Base-by-base conservation (phyloP, 2,329 filamentous ascomycete genomes). In the Neonectria hederae region DNA sequence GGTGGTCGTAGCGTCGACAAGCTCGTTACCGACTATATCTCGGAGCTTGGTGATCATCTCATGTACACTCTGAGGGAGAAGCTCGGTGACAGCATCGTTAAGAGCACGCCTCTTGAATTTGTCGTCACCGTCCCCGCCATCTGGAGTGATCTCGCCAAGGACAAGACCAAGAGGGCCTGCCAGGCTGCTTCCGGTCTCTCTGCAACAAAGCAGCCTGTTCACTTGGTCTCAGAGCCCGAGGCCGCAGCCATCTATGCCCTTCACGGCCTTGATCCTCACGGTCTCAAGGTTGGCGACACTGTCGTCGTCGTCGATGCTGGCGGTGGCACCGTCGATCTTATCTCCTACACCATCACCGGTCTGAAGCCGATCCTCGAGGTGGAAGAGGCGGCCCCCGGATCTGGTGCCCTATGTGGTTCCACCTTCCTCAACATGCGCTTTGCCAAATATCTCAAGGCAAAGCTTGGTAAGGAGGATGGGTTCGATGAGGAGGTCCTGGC, bases 71-170 rank as follows among this genome's bases (percentile, higher is more conserved):
- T 87, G 5, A 73, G 77, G 5, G 70, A 79, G 51, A 81, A 82
- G 54, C 75, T 86, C 2, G 82, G 83, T 3, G 72, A 75, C 5
- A 77, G 75, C 2, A 78, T 83, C 22, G 69, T 85, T 26, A 76
- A 76, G 5, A 79, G 69, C 48, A 84, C 76, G 0, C 76, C 80
- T 1, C 74, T 85, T 6, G 79, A 86, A 58, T 85, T 86, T 54
- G 80, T 87, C 48, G 72, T 87, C 48, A 86, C 85, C 0, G 84
- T 87, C 0, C 86, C 86, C 1, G 84, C 85, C 6, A 83, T 87
- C 7, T 88, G 85, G 86, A 84, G 80, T 49, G 84, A 87, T 45
- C 74, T 79, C 5, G 83, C 84, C 56, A 86, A 84, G 49, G 78
- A 84, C 42, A 81, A 80, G 63, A 87, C 83, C 1, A 76, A 77